phyloP scores from a whole-genome alignment of 345 rosid species.

The Eucalyptus erythrocorys region DNA sequence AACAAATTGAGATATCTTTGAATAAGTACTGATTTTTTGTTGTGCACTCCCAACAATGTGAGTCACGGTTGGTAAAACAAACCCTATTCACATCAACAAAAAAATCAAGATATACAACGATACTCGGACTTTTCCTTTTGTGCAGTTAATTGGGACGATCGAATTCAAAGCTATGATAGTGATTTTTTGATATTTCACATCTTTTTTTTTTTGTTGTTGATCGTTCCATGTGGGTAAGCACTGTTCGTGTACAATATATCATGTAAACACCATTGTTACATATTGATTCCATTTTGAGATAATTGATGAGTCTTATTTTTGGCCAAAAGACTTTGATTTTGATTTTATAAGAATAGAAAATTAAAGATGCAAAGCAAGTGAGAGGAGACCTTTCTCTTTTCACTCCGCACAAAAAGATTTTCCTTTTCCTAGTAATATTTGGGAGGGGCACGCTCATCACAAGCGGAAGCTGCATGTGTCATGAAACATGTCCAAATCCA shows the following conservation, averaged over 20 bases:
- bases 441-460: not conserved
- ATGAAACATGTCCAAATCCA: not conserved
- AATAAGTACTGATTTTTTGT: no score
- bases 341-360: no score
- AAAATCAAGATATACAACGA: not conserved
- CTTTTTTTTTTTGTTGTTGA: fast-evolving
- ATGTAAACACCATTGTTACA: no score
- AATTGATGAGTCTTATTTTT: not conserved
- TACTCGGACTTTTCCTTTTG: fast-evolving
- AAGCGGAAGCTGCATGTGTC: not conserved
- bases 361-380: not conserved
- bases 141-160: not conserved
- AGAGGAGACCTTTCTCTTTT: not conserved
- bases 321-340: not conserved
- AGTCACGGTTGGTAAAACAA: not conserved
- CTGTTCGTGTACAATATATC: no score
- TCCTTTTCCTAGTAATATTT: not conserved
- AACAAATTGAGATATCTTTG: no score
- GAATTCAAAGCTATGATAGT: not conserved
- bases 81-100: not conserved
- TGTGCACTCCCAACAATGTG: not conserved
- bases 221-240: not conserved
- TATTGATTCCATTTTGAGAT: not conserved
- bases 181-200: not conserved
- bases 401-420: not conserved